A percentile compares a stretch with the other conserved stretches of the same genome.
Evolutionary conservation across 139 green algal species (phyloP).

Genomic region (Picochlorum costavermella): DNA sequence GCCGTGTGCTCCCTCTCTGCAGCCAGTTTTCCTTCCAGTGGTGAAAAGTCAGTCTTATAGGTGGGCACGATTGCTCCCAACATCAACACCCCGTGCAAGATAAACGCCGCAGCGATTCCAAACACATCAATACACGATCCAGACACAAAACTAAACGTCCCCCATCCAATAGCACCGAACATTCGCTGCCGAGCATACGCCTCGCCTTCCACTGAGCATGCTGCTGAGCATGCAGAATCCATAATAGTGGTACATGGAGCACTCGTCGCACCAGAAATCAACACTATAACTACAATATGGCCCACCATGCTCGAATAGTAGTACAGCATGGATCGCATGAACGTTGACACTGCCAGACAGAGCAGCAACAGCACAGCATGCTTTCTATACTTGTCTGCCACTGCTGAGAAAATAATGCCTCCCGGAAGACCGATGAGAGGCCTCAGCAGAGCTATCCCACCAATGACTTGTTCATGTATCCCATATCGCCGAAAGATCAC

Average conservation of each 20-base stretch:
- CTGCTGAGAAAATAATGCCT: slow-evolving; percentile 21
- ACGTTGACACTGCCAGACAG: slow-evolving; percentile 17
- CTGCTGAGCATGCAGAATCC: slow-evolving; percentile 33
- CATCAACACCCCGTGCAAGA: slow-evolving; percentile 9
- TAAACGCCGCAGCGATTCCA: slow-evolving; percentile 15
- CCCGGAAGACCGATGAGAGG: slow-evolving; percentile 8
- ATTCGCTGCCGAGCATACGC: slow-evolving; percentile 24
- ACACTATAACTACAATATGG: slow-evolving; percentile 20
- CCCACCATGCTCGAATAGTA: slow-evolving; percentile 11
- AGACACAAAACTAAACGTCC: slow-evolving; percentile 12
- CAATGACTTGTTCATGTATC: slow-evolving; percentile 31
- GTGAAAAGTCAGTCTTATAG: slow-evolving; percentile 8
- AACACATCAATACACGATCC: neutral
- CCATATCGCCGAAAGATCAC: slow-evolving; percentile 35
- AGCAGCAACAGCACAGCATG: slow-evolving; percentile 33
- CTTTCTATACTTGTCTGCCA: slow-evolving; percentile 30
- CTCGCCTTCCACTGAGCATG: slow-evolving; percentile 17
- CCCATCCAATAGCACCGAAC: slow-evolving; percentile 37
- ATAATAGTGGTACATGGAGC: slow-evolving; percentile 37
- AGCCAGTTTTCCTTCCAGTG: slow-evolving; percentile 24
- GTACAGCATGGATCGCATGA: neutral
- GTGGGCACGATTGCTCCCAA: neutral
- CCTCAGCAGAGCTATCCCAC: slow-evolving; percentile 22
- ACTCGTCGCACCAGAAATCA: slow-evolving; percentile 23
- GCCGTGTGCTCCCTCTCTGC: neutral